These are phyloP conservation scores for Termitomyces sp. DNA, from an alignment of 768 basidiomycete genomes.

Conservation along the genomic window DNA sequence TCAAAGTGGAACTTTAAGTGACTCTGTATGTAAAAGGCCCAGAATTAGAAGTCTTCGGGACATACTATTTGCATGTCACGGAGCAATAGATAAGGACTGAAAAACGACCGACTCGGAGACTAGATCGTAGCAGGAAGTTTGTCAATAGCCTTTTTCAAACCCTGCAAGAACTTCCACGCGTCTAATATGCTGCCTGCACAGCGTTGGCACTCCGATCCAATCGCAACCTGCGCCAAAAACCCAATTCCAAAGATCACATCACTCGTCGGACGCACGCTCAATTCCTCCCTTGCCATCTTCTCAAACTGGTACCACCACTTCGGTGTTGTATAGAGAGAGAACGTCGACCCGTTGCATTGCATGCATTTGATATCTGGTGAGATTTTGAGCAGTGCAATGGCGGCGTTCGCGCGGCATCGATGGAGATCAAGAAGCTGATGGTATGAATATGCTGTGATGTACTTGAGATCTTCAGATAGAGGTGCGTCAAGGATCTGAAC, in stretches of 20 bases:
- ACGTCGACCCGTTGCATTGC: slow-evolving; percentile 53
- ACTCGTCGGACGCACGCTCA: slow-evolving; percentile 48
- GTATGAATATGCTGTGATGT: slow-evolving; percentile 65
- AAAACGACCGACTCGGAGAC: neutral
- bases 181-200: slow-evolving; percentile 64
- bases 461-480: slow-evolving; percentile 54
- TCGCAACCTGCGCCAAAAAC: slow-evolving; percentile 49
- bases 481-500: slow-evolving; percentile 51
- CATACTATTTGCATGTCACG: neutral
- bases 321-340: slow-evolving; percentile 42
- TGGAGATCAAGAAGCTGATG: slow-evolving; percentile 60
- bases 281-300: slow-evolving; percentile 49
- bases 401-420: slow-evolving; percentile 42
- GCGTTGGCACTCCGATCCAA: slow-evolving; percentile 48
- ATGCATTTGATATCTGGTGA: slow-evolving; percentile 55
- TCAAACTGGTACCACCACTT: slow-evolving; percentile 69
- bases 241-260: slow-evolving; percentile 54
- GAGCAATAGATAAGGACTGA: neutral
- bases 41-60: neutral
- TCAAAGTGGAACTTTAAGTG: too few relatives aligned
- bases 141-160: slow-evolving; percentile 54
- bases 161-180: slow-evolving; percentile 48
- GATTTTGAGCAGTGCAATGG: slow-evolving; percentile 38
- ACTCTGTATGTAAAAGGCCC: neutral
- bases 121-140: slow-evolving; percentile 30